Conservation (phyloP, 129 eudicot genomes). For the Sambucus nigra region DNA sequence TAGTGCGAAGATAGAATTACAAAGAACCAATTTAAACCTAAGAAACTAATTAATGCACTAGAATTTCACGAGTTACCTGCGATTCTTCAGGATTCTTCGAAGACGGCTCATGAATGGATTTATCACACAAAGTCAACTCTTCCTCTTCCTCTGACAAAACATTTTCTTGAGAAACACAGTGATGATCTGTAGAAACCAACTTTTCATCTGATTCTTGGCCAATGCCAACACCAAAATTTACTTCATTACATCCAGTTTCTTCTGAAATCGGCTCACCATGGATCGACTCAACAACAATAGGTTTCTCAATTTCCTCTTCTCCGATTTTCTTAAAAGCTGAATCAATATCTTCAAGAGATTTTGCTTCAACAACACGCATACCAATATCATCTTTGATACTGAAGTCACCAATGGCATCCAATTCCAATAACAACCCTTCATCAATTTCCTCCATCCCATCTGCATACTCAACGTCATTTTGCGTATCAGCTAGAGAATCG, state of each 20-base stretch:
- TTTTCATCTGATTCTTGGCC: constrained; percentile 1
- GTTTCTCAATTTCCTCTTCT: constrained; percentile 11
- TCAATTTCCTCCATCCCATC: constrained; percentile 57
- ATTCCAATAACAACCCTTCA: constrained; percentile 53
- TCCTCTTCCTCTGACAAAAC: neutral
- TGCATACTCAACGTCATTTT: constrained; percentile 29
- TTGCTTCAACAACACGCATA: constrained; percentile 23
- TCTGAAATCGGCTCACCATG: neutral
- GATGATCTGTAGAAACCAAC: neutral
- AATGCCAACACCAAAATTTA: too few species aligned
- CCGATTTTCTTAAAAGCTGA: constrained; percentile 11
- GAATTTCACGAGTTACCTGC: too few species aligned
- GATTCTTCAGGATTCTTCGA: too few species aligned
- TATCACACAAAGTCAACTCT: too few species aligned
- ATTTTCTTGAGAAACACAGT: too few species aligned
- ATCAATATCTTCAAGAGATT: constrained; percentile 19
- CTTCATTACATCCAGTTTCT: too few species aligned
- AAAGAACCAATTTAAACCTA: too few species aligned
- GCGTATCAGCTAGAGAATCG: constrained; percentile 13
- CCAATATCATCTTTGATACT: constrained; percentile 20
- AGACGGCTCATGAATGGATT: too few species aligned
- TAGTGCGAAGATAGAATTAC: too few species aligned
- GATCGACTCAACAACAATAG: constrained; percentile 6
- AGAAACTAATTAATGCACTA: too few species aligned
- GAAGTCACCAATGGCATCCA: constrained; percentile 76